Base-by-base conservation (phyloP, 2,329 filamentous ascomycete species). In the Akanthomyces muscarius region DNA sequence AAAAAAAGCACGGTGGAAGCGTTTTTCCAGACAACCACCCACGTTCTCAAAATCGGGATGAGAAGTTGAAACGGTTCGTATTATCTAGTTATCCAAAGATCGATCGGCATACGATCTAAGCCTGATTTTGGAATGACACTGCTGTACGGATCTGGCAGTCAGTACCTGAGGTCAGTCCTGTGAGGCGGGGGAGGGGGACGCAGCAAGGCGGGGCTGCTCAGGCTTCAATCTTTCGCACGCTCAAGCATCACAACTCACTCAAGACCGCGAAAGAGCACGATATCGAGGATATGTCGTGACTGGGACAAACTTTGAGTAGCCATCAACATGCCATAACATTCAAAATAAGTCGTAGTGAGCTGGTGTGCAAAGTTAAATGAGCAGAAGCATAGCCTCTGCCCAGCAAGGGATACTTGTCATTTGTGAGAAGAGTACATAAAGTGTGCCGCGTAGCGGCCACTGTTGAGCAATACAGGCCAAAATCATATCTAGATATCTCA, bases 401-500 rank as follows among this genome's bases (percentile, higher is more conserved):
- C 44, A 55, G 38, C 47, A 60, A 69, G 60, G 61, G 63, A 38
- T 65, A 64, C 62, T 67, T 41, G 55, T 50, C 55, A 60, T 64
- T 64, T 21, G 67, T 58, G 67, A 68, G 66, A 62, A 64, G 63
- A 69, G 64, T 72, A 72, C 65, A 65, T 69, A 71, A 64, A 64
- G 65, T 59, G 70, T 68, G 67, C 68, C 65, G 69, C 70, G 67
- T 66, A 65, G 69, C 70, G 64, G 62, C 67, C 69, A 67, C 69
- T 50, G 62, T 65, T 56, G 51, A 70, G 57, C 65, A 69, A 69
- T 68, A 69, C 69, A 70, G 68, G 70, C 68, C 72, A 72, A 67
- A 73, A 70, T 71, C 51, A 58, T 57, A 53, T 53, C 61, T 63
- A 53, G 61, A 71, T 75, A 76, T 77, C 77, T 76, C 71, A 73